A percentile compares a stretch with the other conserved stretches of the same genome.
Evolutionary conservation across 441 rosid species (phyloP).

Genomic region (Brassica balearica): DNA sequence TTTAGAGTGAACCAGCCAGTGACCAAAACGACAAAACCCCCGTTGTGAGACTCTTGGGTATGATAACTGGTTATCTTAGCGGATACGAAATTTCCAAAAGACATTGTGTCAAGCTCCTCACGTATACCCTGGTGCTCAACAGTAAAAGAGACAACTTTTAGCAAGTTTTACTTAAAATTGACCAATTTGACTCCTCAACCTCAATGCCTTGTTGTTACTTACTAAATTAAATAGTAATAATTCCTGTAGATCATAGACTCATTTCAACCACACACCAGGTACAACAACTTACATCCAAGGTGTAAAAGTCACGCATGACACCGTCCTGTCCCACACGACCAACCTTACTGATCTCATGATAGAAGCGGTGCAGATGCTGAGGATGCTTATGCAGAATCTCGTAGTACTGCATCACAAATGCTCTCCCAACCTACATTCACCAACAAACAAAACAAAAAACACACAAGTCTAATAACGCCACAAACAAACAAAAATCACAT

Average conservation of each 20-base stretch:
- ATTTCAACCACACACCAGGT: not conserved
- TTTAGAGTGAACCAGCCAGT: conserved; percentile 75
- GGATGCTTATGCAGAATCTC: conserved; percentile 72
- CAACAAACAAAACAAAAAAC: not conserved
- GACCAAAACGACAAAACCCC: conserved; percentile 83
- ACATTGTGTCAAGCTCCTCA: conserved; percentile 73
- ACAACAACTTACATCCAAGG: conserved; percentile 60
- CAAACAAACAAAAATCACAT: not conserved
- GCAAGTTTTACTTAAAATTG: not conserved
- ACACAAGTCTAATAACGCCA: not conserved
- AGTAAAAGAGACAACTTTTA: conserved; percentile 20
- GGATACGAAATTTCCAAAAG: conserved; percentile 50
- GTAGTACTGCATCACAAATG: conserved; percentile 89
- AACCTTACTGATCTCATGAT: conserved; percentile 78
- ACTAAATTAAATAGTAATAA: not conserved
- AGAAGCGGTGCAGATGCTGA: conserved; percentile 74
- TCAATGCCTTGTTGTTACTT: not conserved
- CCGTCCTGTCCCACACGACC: conserved; percentile 71
- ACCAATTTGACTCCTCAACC: conserved; percentile 7
- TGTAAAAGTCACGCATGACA: conserved; percentile 61
- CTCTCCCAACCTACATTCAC: conserved; percentile 69
- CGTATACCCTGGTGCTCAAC: conserved; percentile 69
- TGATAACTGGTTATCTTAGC: conserved; percentile 76
- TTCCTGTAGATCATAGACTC: not conserved
- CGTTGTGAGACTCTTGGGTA: conserved; percentile 74